phyloP scores from a whole-genome alignment of 352 stramenopile genomes.

The Pythium oligandrum region DNA sequence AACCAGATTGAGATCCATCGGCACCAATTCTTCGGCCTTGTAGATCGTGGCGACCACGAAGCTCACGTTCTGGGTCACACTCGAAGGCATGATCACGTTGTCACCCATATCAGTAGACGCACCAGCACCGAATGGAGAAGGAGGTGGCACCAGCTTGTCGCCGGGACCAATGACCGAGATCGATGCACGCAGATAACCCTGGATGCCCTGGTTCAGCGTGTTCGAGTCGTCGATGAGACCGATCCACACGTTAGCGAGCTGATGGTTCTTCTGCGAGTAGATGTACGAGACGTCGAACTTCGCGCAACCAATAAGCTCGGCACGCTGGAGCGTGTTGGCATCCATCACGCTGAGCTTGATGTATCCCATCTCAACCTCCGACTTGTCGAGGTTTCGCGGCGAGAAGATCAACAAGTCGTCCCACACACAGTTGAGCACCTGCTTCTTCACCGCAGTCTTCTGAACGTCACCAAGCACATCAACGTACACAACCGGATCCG shows the following conservation, averaged over 20 bases:
- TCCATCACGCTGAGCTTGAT: slow-evolving; percentile 83
- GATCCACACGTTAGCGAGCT: slow-evolving; percentile 89
- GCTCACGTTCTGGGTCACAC: slow-evolving; percentile 65
- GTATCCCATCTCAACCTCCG: slow-evolving; percentile 79
- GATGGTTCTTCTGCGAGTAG: slow-evolving; percentile 84
- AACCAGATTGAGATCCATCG: slow-evolving; percentile 68
- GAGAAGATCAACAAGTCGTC: slow-evolving; percentile 80
- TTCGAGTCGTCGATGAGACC: slow-evolving; percentile 82
- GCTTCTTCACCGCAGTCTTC: slow-evolving; percentile 78
- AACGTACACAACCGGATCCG: slow-evolving; percentile 89
- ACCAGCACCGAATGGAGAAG: slow-evolving; percentile 47
- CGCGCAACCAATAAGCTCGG: slow-evolving; percentile 84
- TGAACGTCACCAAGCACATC: slow-evolving; percentile 84
- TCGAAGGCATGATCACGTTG: slow-evolving; percentile 77
- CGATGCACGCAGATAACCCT: slow-evolving; percentile 88
- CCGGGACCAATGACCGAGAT: slow-evolving; percentile 86
- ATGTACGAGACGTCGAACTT: slow-evolving; percentile 87
- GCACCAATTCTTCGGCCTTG: slow-evolving; percentile 61
- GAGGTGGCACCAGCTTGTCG: slow-evolving; percentile 73
- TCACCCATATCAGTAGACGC: slow-evolving; percentile 35
- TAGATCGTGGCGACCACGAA: slow-evolving; percentile 69
- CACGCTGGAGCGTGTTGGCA: slow-evolving; percentile 79
- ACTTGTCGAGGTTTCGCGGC: slow-evolving; percentile 71
- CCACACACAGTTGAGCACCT: slow-evolving; percentile 86
- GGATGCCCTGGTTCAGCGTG: slow-evolving; percentile 79